These are phyloP conservation scores for Monosporozyma servazzii DNA, from an alignment of 805 yeast genomes.

Conservation along the genomic window DNA sequence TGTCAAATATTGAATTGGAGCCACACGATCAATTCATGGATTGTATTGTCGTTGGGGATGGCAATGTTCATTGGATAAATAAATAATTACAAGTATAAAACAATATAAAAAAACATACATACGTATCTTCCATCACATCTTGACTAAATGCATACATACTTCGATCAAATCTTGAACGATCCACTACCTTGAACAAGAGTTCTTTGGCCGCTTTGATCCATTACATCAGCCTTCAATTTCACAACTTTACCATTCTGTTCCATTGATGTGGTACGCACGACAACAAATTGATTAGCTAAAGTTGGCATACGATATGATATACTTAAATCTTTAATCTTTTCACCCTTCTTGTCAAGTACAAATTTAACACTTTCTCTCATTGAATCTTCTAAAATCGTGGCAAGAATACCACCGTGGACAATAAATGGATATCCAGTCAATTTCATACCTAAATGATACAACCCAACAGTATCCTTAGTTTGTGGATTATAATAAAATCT, in stretches of 20 bases:
- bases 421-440: constrained; percentile 82
- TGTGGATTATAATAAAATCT: constrained; percentile 50
- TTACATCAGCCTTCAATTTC: constrained; percentile 38
- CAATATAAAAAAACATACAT: constrained; percentile 33
- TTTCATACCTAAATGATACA: constrained; percentile 68
- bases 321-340: constrained; percentile 33
- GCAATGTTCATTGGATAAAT: constrained; percentile 10
- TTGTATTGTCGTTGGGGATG: constrained; percentile 25
- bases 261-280: constrained; percentile 44
- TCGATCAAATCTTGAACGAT: constrained; percentile 21
- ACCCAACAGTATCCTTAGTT: constrained; percentile 51
- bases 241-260: constrained; percentile 29
- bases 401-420: constrained; percentile 83
- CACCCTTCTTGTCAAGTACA: constrained; percentile 19
- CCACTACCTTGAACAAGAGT: constrained; percentile 52
- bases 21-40: constrained; percentile 27
- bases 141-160: constrained; percentile 2
- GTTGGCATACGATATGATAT: constrained; percentile 61
- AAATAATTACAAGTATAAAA: constrained; percentile 31
- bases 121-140: too few relatives aligned
- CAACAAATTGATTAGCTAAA: constrained; percentile 65
- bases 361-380: constrained; percentile 47
- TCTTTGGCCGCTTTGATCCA: constrained; percentile 41
- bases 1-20: constrained; percentile 19
- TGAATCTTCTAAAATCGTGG: constrained; percentile 70